Conservation (phyloP, 176 grass and related monocot species). For the Phoenix roebelenii region DNA sequence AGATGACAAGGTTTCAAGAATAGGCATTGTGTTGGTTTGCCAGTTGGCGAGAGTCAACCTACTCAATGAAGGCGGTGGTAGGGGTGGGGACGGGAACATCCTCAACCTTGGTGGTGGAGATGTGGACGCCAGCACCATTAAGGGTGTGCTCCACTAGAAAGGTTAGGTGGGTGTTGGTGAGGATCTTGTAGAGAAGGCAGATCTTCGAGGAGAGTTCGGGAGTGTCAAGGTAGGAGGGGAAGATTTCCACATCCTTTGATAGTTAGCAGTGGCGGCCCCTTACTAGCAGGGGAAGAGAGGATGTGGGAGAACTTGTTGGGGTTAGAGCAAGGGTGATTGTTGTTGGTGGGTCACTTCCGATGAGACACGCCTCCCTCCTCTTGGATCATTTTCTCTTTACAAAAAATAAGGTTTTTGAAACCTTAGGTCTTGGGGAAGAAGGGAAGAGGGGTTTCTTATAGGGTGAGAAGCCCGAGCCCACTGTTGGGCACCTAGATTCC, state of each 20-base stretch:
- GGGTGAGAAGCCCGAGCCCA: too few relatives aligned
- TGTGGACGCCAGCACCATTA: constrained; percentile 24
- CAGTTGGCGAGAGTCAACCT: constrained; percentile 52
- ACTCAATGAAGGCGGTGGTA: constrained; percentile 62
- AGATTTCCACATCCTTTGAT: neutral
- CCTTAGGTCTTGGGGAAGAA: too few relatives aligned
- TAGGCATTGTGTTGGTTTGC: constrained; percentile 51
- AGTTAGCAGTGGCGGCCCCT: neutral
- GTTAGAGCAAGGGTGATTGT: too few relatives aligned
- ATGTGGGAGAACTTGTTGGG: constrained; percentile 21
- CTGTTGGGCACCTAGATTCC: too few relatives aligned
- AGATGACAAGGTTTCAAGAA: constrained; percentile 72
- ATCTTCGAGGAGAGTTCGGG: constrained; percentile 23
- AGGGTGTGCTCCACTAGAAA: constrained; percentile 26
- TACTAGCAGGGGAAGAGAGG: neutral
- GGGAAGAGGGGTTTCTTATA: too few relatives aligned
- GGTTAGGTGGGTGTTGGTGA: constrained; percentile 11
- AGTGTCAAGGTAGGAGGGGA: constrained; percentile 36
- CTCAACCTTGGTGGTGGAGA: constrained; percentile 58
- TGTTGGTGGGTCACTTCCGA: too few relatives aligned
- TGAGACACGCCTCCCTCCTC: too few relatives aligned
- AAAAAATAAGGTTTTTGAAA: too few relatives aligned
- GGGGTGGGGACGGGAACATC: constrained; percentile 33
- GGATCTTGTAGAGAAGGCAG: constrained; percentile 30
- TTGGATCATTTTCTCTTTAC: too few relatives aligned